These are phyloP conservation scores for Graphilbum fragrans DNA, from an alignment of 2,329 filamentous ascomycete species.

Conservation along the genomic window DNA sequence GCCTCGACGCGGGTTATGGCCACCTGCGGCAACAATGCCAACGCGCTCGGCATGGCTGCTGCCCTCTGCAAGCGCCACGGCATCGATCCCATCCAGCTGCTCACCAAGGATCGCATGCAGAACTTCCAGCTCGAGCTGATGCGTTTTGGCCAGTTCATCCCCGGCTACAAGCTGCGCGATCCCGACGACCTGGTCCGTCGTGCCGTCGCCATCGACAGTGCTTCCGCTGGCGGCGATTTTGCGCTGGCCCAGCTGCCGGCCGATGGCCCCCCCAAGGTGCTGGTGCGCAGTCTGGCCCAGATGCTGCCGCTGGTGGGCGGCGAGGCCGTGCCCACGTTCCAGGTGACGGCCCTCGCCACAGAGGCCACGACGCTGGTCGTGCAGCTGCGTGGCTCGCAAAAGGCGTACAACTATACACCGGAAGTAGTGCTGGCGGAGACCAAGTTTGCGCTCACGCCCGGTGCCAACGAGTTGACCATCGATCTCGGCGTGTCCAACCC, in stretches of 20 bases:
- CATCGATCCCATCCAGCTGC: constrained; percentile 11
- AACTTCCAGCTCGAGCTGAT: constrained; percentile 13
- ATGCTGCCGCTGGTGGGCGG: constrained; percentile 13
- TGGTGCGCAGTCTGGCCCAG: constrained; percentile 13
- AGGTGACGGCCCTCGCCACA: constrained; percentile 10
- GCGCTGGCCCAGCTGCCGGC: constrained; percentile 9
- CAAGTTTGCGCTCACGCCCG: constrained; percentile 7
- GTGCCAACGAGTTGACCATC: constrained; percentile 11
- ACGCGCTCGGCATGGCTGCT: constrained; percentile 13
- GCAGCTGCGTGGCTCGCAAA: constrained; percentile 14
- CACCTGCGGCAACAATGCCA: constrained; percentile 13
- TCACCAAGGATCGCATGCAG: constrained; percentile 13
- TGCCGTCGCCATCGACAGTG: constrained; percentile 5
- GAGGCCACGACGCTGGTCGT: constrained; percentile 11
- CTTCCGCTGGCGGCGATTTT: constrained; percentile 10
- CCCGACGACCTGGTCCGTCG: constrained; percentile 9
- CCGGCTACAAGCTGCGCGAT: constrained; percentile 13
- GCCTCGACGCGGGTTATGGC: constrained; percentile 15
- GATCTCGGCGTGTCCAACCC: constrained; percentile 11
- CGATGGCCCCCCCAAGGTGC: constrained; percentile 13
- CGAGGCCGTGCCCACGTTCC: constrained; percentile 10
- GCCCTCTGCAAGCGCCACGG: constrained; percentile 11
- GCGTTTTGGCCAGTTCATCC: constrained; percentile 14
- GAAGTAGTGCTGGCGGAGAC: constrained; percentile 11
- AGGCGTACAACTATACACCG: constrained; percentile 15